A percentile compares a stretch with the other conserved stretches of the same genome.
Conservation (phyloP, 495 filamentous ascomycete species). For the Schizothecium vesticola region DNA sequence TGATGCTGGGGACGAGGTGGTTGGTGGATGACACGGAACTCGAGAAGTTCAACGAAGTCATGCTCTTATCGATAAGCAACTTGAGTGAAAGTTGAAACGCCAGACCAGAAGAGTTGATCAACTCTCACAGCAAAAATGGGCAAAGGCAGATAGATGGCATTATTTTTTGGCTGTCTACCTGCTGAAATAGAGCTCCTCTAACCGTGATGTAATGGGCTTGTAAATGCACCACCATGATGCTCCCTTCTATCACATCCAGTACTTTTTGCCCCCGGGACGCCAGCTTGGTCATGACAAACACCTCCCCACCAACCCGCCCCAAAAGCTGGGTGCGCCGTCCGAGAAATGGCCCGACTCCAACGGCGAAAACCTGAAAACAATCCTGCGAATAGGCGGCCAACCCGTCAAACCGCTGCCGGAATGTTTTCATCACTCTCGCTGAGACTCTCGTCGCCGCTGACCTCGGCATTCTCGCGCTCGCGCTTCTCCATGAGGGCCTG, state of each 20-base stretch:
- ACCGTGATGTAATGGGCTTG: background rate
- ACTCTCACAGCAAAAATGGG: background rate
- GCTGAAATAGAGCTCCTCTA: background rate
- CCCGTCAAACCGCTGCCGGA: slow-evolving; percentile 41
- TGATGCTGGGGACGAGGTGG: no score
- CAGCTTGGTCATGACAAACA: slow-evolving; percentile 12
- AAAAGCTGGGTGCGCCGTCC: background rate
- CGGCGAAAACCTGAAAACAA: background rate
- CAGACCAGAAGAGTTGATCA: background rate
- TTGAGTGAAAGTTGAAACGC: background rate
- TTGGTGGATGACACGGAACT: no score
- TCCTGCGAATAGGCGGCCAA: background rate
- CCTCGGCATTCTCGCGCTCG: slow-evolving; percentile 93
- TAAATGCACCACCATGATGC: background rate
- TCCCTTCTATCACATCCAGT: slow-evolving; percentile 3
- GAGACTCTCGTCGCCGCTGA: slow-evolving; percentile 91
- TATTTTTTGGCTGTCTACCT: background rate
- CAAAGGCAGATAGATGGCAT: background rate
- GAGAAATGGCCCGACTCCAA: background rate
- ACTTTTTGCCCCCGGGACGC: slow-evolving; percentile 15
- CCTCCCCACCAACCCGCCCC: background rate
- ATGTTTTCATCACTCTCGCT: slow-evolving; percentile 84
- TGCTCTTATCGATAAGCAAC: no score
- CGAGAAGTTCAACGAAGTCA: no score
- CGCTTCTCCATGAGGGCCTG: slow-evolving; percentile 99